Evolutionary conservation across 2,329 filamentous ascomycete genomes (phyloP).

Genomic region (Verticillium dahliae): DNA sequence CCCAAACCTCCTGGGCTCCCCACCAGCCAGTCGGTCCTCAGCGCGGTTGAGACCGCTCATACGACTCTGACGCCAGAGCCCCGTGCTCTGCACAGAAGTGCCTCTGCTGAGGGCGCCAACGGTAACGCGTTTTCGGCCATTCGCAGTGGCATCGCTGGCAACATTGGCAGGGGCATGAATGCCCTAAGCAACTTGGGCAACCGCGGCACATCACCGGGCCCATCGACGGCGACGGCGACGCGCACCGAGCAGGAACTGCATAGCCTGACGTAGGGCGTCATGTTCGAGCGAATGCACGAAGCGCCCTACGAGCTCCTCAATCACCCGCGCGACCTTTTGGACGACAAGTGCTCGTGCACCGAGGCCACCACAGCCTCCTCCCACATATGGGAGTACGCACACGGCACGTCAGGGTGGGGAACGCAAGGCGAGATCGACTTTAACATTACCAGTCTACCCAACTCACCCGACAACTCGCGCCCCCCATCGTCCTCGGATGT

Average conservation of each 20-base stretch:
- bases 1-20: slow-evolving; percentile 31
- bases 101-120: slow-evolving; percentile 33
- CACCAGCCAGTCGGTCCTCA: slow-evolving; percentile 46
- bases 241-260: slow-evolving; percentile 34
- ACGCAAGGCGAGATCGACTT: slow-evolving; percentile 1
- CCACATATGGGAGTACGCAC: neutral
- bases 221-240: slow-evolving; percentile 9
- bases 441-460: neutral
- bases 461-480: neutral
- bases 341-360: neutral
- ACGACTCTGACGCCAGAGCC: slow-evolving; percentile 39
- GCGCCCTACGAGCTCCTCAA: slow-evolving; percentile 25
- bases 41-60: slow-evolving; percentile 53
- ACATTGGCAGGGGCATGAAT: slow-evolving; percentile 40
- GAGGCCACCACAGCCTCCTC: neutral
- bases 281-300: slow-evolving; percentile 21
- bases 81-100: slow-evolving; percentile 33
- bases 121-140: slow-evolving; percentile 37
- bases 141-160: slow-evolving; percentile 29
- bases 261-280: slow-evolving; percentile 40
- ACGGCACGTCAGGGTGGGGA: neutral
- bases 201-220: slow-evolving; percentile 15
- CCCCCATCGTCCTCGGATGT: neutral
- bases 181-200: slow-evolving; percentile 29
- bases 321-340: neutral